Conservation (phyloP, 208 protist species). For the Acanthamoeba culbertsoni region DNA sequence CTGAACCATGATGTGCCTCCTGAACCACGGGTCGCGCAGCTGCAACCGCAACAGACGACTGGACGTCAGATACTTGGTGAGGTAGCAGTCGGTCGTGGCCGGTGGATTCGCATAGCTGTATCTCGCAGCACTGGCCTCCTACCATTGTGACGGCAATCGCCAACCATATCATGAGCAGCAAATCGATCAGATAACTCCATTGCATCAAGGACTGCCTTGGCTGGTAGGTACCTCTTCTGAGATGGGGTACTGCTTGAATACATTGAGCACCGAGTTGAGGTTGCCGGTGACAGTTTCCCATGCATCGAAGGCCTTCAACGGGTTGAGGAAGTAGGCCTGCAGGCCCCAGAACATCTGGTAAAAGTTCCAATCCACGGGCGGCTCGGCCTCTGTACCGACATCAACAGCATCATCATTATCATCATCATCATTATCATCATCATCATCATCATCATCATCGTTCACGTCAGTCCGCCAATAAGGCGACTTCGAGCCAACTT, state of each 20-base stretch:
- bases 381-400: slow-evolving; percentile 20
- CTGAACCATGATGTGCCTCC: slow-evolving; percentile 41
- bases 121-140: background rate
- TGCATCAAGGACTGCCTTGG: background rate
- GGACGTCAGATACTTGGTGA: slow-evolving; percentile 40
- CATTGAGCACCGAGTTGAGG: slow-evolving; percentile 2
- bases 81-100: background rate
- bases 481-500: no score
- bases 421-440: no score
- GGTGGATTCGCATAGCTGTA: background rate
- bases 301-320: background rate
- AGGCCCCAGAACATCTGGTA: slow-evolving; percentile 47
- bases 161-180: background rate
- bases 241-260: slow-evolving; percentile 47
- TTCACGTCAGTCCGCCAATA: background rate
- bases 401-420: no score
- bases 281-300: background rate
- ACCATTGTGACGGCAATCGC: background rate
- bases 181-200: background rate
- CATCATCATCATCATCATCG: no score
- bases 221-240: background rate
- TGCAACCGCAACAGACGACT: slow-evolving; percentile 21
- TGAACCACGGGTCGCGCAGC: slow-evolving; percentile 43
- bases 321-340: slow-evolving; percentile 28
- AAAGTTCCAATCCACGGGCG: slow-evolving; percentile 27